Evolutionary conservation across 345 rosid genomes (phyloP), one percentile per base, ranked within the genome.

Genomic region (Syzygium aromaticum): DNA sequence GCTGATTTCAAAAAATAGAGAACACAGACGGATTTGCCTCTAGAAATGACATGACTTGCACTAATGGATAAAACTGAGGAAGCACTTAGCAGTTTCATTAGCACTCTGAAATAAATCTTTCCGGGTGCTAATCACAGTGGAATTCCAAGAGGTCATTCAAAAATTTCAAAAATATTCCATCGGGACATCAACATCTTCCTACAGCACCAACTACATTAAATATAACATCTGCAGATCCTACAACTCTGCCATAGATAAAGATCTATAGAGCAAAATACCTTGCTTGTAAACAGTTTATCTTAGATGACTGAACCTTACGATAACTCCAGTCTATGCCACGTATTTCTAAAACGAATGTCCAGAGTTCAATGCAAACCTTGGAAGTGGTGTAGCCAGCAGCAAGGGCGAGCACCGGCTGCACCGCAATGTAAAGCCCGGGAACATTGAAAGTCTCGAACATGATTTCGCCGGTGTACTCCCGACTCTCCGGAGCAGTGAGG

Each of bases 361-460:
- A 43, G 67, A 52, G 49, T 77, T 14, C 51, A 52, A 49, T 2
- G 89, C 93, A 87, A 90, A 96, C 99, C 99, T 96, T 97, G 57
- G 99, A 95, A 64, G 99, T 89, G 8, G 97, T 96, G 93, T 96
- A 97, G 85, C 99, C 99, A 89, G 99, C 99, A 7, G 99, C 99
- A 86, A 97, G 95, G 84, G 99, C 99, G 88, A 95, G 99, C 87
- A 97, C 99, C 2, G 99, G 97, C 92, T 97, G 97, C 85, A 97
- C 99, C n/a, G 95, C 99, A 87, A 97, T 95, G 90, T 97, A 97
- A 30, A 97, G 96, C 88, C 99, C 99, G 0, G 99, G 99, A 80
- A 96, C 95, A 92, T 97, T 95, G 86, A 94, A 96, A 21, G 99
- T 96, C 96, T 96, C 99, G 77, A 96, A 98, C 96, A 96, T 92